Base-by-base conservation (phyloP, 139 green algal species). In the Chlamydomonas incerta region DNA sequence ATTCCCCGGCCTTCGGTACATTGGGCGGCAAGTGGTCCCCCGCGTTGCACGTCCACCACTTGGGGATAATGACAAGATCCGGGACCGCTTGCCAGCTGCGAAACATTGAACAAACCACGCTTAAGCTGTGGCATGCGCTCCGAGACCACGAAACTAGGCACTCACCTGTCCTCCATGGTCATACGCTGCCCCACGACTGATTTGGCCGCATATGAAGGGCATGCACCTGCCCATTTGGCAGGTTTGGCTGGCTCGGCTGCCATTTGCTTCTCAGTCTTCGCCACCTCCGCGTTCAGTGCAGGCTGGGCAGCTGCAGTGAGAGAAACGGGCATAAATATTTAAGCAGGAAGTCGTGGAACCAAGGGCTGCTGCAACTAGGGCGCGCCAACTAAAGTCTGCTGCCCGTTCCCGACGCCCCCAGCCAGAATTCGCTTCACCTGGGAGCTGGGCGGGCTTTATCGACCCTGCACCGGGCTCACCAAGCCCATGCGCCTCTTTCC, bases 111-210 rank as follows among this genome's bases (percentile, higher is more conserved):
- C 20, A n/a, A n/a, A n/a, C n/a, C n/a, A n/a, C n/a, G n/a, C 8
- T 23, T 10, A 62, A 28, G 55, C 4, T 24, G 18, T 58, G 21
- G 55, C 55, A 62, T 23, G 55, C 55, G 55, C 11, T 62, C 55
- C 55, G 55, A 18, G 20, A 62, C 55, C 4, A 8, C 18, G 55
- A 62, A 23, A 62, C 21, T 18, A 62, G 55, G 20, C n/a, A 31
- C 65, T 3, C 65, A 85, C 72, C 68, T 76, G 70, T 90, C 86
- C 50, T 90, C 86, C 86, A 87, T 87, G 26, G 68, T 85, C 62
- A 84, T 76, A 29, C 85, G 74, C 63, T 86, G 85, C 10, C 85
- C 85, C 10, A 89, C 73, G 2, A 89, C 63, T 1, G 74, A 85
- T 17, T 89, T 89, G 11, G 68, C 77, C 31, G 76, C 85, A 37